Percentiles rank a stretch among this genome's conserved stretches.
phyloP scores from a whole-genome alignment of 345 rosid genomes.

The Melaleuca quinquenervia region DNA sequence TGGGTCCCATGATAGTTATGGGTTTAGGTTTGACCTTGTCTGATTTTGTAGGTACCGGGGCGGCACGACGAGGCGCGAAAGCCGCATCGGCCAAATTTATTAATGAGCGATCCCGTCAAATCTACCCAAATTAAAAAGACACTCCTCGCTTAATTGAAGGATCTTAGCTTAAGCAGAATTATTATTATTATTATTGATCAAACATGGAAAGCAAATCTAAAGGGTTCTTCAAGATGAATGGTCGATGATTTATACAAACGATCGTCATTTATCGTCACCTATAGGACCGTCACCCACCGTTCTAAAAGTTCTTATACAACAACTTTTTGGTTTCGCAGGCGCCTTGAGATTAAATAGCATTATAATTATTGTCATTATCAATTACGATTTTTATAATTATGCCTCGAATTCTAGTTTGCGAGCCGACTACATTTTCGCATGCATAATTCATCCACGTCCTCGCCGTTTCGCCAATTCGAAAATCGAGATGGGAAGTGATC shows the following conservation, averaged over 20 bases:
- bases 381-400: not conserved
- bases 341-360: not conserved
- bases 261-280: too few species aligned
- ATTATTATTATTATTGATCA: too few species aligned
- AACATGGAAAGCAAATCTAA: too few species aligned
- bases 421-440: fast-evolving
- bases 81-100: not conserved
- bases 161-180: not conserved
- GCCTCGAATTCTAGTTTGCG: not conserved
- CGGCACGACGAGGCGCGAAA: conserved; percentile 6
- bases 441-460: fast-evolving
- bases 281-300: too few species aligned
- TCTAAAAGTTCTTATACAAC: fast-evolving
- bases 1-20: not conserved
- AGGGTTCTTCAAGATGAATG: not conserved
- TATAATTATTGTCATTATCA: not conserved
- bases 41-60: not conserved
- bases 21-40: conserved; percentile 6
- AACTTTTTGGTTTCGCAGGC: too few species aligned
- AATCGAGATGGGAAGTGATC: not conserved
- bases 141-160: not conserved
- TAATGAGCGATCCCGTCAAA: not conserved
- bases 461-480: not conserved
- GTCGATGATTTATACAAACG: not conserved
- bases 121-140: not conserved